These are phyloP conservation scores for Laburnicola sp. DNA, from an alignment of 2,329 filamentous ascomycete species.

Conservation along the genomic window DNA sequence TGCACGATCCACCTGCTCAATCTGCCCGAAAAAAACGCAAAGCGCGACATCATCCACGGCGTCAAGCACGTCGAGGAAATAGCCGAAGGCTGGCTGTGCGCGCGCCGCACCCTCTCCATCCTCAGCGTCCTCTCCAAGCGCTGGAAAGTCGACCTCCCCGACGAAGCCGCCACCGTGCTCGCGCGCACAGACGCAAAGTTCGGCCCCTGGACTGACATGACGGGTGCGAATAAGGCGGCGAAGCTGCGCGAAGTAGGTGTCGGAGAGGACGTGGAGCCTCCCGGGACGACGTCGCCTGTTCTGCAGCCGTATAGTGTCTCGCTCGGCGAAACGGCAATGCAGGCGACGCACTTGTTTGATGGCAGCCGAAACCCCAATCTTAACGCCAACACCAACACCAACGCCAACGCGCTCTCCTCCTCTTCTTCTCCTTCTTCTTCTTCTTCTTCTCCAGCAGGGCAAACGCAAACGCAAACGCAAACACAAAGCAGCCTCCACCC, in stretches of 20 bases:
- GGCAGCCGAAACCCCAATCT: constrained; percentile 22
- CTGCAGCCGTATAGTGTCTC: constrained; percentile 39
- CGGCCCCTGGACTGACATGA: constrained; percentile 59
- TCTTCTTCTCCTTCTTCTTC: too few species aligned
- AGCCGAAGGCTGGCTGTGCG: constrained; percentile 90
- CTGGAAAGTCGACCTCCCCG: constrained; percentile 84
- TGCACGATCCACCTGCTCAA: constrained; percentile 95
- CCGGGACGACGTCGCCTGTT: constrained; percentile 23
- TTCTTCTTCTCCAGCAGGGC: too few species aligned
- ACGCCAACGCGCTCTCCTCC: too few species aligned
- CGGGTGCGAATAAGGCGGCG: constrained; percentile 29
- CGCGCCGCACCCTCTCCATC: constrained; percentile 80
- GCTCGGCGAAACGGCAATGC: constrained; percentile 26
- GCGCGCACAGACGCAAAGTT: constrained; percentile 78
- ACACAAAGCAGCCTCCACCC: too few species aligned
- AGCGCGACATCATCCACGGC: constrained; percentile 85
- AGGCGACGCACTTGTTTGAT: constrained; percentile 32
- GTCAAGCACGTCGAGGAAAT: constrained; percentile 94
- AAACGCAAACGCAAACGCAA: too few species aligned
- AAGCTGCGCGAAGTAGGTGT: constrained; percentile 24
- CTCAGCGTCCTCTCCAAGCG: constrained; percentile 83
- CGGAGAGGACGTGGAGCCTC: constrained; percentile 10
- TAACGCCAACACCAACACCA: too few species aligned
- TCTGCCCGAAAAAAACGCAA: constrained; percentile 86
- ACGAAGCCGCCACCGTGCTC: constrained; percentile 78